Evolutionary conservation across 257 asterid species (phyloP).

Genomic region (Rehmannia glutinosa): DNA sequence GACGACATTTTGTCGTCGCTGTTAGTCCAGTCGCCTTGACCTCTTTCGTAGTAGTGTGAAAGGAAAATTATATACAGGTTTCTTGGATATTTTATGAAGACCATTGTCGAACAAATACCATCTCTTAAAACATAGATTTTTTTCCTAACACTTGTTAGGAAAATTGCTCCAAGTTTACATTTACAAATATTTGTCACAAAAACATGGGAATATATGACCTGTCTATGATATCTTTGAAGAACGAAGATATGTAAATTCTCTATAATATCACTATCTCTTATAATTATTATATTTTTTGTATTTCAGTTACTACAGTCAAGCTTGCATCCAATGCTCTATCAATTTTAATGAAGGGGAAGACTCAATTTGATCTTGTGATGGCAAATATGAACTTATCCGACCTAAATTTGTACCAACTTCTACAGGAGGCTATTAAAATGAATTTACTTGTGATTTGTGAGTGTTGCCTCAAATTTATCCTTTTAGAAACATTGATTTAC

Average conservation of each 20-base stretch:
- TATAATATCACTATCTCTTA: not conserved
- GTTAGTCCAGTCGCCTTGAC: no score
- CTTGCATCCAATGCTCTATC: constrained; percentile 30
- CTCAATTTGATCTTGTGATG: constrained; percentile 22
- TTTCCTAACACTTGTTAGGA: not conserved
- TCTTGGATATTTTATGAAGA: not conserved
- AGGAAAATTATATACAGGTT: not conserved
- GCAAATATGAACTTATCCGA: constrained; percentile 23
- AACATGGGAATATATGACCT: not conserved
- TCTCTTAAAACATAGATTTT: not conserved
- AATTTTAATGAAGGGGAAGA: constrained; percentile 23
- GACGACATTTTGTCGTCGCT: no score
- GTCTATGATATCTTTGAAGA: not conserved
- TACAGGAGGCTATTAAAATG: constrained; percentile 23
- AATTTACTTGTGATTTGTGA: constrained; percentile 26
- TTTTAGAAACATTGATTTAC: not conserved
- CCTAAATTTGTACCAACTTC: constrained; percentile 16
- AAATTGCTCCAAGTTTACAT: not conserved
- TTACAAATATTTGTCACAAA: not conserved
- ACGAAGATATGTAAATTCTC: not conserved
- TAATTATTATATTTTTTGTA: not conserved
- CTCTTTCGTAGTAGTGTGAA: no score
- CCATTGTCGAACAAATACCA: not conserved
- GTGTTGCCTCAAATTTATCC: not conserved
- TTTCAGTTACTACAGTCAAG: constrained; percentile 30